A percentile compares a stretch with the other conserved stretches of the same genome.
phyloP scores from a whole-genome alignment of 192 early-diverging fungal genomes.

The Diversispora eburnea region DNA sequence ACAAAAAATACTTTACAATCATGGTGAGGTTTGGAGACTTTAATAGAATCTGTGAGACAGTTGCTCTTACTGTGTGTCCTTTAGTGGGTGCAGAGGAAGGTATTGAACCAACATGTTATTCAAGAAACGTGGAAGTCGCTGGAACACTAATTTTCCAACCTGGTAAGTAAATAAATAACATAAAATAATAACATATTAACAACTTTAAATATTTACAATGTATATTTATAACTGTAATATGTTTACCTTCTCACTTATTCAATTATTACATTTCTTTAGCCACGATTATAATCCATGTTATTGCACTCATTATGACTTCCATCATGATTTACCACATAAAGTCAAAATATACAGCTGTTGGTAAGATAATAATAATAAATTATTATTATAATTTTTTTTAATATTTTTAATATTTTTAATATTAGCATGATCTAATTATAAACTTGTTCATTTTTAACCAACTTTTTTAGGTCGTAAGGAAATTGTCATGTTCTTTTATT shows the following conservation, averaged over 20 bases:
- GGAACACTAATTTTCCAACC: slow-evolving; percentile 90
- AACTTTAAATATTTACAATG: neutral
- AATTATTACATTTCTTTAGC: slow-evolving; percentile 43
- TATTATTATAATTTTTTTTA: neutral
- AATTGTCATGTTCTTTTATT: slow-evolving; percentile 98
- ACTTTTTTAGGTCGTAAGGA: slow-evolving; percentile 79
- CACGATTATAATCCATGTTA: slow-evolving; percentile 88
- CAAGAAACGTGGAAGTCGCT: slow-evolving; percentile 88
- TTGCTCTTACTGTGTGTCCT: slow-evolving; percentile 87
- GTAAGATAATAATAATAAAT: slow-evolving; percentile 38
- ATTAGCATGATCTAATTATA: neutral
- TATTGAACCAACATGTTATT: slow-evolving; percentile 89
- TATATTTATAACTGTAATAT: neutral
- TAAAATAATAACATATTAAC: no score
- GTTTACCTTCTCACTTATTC: neutral
- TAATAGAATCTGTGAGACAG: slow-evolving; percentile 81
- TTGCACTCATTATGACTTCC: slow-evolving; percentile 91
- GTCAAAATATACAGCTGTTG: slow-evolving; percentile 98
- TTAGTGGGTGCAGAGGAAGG: slow-evolving; percentile 74
- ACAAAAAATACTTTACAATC: neutral
- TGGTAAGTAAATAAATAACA: slow-evolving; percentile 37
- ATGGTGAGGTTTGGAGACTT: slow-evolving; percentile 72
- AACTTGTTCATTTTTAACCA: neutral
- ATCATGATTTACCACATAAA: slow-evolving; percentile 99
- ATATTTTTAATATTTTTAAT: neutral